Evolutionary conservation across 148 eudicot genomes (phyloP).

Genomic region (Rhododendron kiyosumense): DNA sequence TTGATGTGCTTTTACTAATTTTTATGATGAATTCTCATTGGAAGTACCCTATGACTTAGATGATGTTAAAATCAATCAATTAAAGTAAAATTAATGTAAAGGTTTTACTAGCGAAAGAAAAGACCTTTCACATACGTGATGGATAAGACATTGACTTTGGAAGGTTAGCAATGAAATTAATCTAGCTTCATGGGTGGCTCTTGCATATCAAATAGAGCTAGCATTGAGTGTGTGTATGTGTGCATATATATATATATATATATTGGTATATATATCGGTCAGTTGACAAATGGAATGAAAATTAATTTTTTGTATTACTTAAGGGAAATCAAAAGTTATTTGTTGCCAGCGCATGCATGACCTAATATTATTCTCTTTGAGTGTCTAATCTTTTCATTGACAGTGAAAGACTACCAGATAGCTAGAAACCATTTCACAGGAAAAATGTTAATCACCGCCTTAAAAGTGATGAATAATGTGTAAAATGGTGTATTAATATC

Average conservation of each 20-base stretch:
- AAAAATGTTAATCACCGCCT: too few relatives aligned
- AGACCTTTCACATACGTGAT: neutral
- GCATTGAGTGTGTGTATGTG: neutral
- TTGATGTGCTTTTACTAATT: too few relatives aligned
- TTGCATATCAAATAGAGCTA: neutral
- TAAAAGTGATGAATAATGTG: too few relatives aligned
- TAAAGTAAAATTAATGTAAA: too few relatives aligned
- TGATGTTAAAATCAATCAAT: too few relatives aligned
- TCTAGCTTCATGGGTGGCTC: neutral
- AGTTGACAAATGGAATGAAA: neutral
- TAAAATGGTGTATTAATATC: too few relatives aligned
- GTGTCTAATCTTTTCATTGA: neutral
- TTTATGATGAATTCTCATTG: too few relatives aligned
- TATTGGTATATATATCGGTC: neutral
- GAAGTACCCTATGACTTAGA: too few relatives aligned
- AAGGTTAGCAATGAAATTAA: neutral
- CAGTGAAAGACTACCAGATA: neutral
- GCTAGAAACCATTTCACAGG: neutral
- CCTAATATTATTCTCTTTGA: neutral
- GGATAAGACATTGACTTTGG: neutral
- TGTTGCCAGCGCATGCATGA: neutral
- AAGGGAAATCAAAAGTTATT: neutral
- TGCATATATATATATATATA: too few relatives aligned
- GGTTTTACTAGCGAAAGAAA: neutral
- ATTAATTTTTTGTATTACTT: too few relatives aligned